Base-by-base conservation (phyloP, 768 basidiomycete species). In the Dentipellis fragilis region DNA sequence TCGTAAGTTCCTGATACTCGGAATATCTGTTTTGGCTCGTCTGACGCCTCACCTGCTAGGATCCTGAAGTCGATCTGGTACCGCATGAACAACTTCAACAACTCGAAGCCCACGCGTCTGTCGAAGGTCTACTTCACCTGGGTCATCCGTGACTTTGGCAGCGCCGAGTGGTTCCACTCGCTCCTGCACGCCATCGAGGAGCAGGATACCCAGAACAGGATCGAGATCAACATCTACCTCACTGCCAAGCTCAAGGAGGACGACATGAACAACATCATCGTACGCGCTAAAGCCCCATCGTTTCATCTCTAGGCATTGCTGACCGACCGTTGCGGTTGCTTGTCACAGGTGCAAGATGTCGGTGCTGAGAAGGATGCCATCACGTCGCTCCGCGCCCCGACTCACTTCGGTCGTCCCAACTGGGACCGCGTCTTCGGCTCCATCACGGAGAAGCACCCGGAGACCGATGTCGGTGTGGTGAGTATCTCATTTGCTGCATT, bases 1-100 rank as follows among this genome's bases (percentile, higher is more conserved):
- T 91, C 89, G 85, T 94, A 66, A 76, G 90, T 56, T 2, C 67
- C 52, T 49, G 56, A 39, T 60, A 62, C 70, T 57, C n/a, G n/a
- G n/a, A n/a, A n/a, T 67, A 57, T 10, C 36, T n/a, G n/a, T 36
- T 45, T 49, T 19, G 0, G 45, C 47, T 11, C 14, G 19, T 22
- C 14, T 49, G 48, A 45, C 42, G n/a, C 42, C 22, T 14, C 52
- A 16, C 34, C 57, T n/a, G 17, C 10, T 59, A 88, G 87, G 51
- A 91, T 90, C 62, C 71, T 91, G 54, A 91, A 94, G 69, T 85
- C 87, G 12, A 90, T 94, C 64, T 94, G 93, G 93, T 97, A 96
- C 73, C 87, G 92, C 56, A 87, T 94, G 87, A 95, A 93, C 72
- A 86, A 86, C 71, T 78, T 92, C 64, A 80, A 86, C 64, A 71